These are phyloP conservation scores for Halophytophthora batemanensis DNA, from an alignment of 352 stramenopile species.

Conservation along the genomic window DNA sequence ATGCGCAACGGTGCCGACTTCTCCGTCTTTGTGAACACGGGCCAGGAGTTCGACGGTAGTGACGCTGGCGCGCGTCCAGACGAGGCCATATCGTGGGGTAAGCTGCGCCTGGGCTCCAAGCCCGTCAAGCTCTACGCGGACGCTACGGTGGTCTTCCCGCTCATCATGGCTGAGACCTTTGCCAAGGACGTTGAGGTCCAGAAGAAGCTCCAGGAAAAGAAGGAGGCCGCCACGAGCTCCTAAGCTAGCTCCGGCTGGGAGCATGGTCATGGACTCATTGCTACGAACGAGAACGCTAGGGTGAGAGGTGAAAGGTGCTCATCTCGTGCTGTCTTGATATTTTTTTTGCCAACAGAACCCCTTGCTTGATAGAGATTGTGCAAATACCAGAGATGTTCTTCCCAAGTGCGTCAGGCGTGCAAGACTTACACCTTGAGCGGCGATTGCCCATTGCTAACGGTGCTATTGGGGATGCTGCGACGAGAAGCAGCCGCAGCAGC, in stretches of 20 bases:
- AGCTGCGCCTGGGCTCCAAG: constrained; percentile 93
- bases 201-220: constrained; percentile 27
- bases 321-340: too few species aligned
- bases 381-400: neutral
- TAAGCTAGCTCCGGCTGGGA: constrained; percentile 20
- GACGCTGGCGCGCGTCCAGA: constrained; percentile 97
- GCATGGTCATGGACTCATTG: too few species aligned
- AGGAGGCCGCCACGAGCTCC: constrained; percentile 15
- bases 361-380: too few species aligned
- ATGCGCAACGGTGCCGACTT: constrained; percentile 99
- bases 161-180: constrained; percentile 99
- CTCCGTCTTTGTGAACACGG: constrained; percentile 99
- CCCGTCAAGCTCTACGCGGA: constrained; percentile 98
- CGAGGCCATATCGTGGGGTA: constrained; percentile 99
- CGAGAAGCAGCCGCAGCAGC: constrained; percentile 7
- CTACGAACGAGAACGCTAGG: too few species aligned
- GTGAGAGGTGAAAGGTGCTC: too few species aligned
- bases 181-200: constrained; percentile 91
- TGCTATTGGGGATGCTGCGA: constrained; percentile 6
- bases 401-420: constrained; percentile 11
- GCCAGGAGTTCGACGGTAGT: constrained; percentile 97
- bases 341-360: too few species aligned
- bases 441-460: constrained; percentile 2
- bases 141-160: constrained; percentile 97
- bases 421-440: constrained; percentile 3